Evolutionary conservation across 768 basidiomycete species (phyloP).

Genomic region (Mycena amicta): DNA sequence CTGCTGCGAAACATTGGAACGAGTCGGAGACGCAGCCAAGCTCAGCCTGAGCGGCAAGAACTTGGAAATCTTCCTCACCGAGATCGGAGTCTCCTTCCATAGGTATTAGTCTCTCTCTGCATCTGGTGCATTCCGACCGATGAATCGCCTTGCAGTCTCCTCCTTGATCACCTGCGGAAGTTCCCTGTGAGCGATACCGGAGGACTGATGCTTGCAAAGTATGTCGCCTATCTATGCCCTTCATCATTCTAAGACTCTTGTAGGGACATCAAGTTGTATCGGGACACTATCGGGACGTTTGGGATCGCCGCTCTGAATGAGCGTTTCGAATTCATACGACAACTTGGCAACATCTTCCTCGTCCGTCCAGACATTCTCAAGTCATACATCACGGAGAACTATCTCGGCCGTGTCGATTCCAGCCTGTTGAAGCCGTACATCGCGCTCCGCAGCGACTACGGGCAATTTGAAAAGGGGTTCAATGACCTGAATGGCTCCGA

Average conservation of each 20-base stretch:
- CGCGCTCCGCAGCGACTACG: conserved; percentile 88
- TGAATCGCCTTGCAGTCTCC: conserved; percentile 59
- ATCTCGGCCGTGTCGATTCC: conserved; percentile 89
- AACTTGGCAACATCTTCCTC: conserved; percentile 96
- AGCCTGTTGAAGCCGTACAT: conserved; percentile 88
- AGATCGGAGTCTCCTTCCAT: conserved; percentile 94
- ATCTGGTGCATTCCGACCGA: not conserved
- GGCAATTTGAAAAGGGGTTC: conserved; percentile 80
- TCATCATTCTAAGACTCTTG: not conserved
- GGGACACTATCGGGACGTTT: conserved; percentile 86
- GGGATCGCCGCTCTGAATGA: conserved; percentile 82
- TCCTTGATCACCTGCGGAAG: conserved; percentile 93
- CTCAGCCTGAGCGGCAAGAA: conserved; percentile 90
- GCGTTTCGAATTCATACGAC: conserved; percentile 97
- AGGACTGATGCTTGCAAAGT: conserved; percentile 98
- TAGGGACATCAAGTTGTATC: conserved; percentile 96
- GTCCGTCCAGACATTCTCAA: conserved; percentile 94
- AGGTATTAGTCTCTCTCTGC: conserved; percentile 45
- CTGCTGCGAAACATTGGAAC: conserved; percentile 85
- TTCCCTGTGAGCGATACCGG: conserved; percentile 97
- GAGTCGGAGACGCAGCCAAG: conserved; percentile 74
- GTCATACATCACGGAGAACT: conserved; percentile 93
- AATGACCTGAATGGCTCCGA: conserved; percentile 55
- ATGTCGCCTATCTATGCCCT: conserved; percentile 28
- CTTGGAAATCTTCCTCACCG: conserved; percentile 86